phyloP scores from a whole-genome alignment of 1,284 basidiomycete genomes.

The Boletus sp. region DNA sequence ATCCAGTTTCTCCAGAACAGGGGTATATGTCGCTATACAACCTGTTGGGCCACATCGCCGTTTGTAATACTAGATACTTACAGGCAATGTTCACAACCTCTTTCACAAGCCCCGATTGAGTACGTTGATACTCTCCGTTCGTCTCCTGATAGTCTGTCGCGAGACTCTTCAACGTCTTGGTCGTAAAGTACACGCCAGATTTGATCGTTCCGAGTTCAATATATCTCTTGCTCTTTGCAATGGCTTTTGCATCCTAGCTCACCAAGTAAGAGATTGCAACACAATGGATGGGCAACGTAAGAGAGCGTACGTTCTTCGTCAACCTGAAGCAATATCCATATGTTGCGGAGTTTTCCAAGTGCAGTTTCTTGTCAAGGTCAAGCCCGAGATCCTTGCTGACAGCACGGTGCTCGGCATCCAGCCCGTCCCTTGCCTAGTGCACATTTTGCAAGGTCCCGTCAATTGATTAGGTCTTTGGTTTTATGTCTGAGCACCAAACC shows the following conservation, averaged over 20 bases:
- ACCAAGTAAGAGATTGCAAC: neutral
- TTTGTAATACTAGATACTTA: conserved; percentile 39
- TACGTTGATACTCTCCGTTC: conserved; percentile 69
- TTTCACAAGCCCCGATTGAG: conserved; percentile 84
- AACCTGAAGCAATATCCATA: conserved; percentile 95
- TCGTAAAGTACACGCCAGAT: conserved; percentile 92
- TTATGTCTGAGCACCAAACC: neutral
- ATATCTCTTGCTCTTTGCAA: conserved; percentile 71
- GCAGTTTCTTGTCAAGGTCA: conserved; percentile 95
- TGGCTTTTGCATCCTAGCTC: conserved; percentile 74
- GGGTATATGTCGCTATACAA: conserved; percentile 78
- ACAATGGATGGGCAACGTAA: neutral
- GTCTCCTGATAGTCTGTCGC: conserved; percentile 76
- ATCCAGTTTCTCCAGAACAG: conserved; percentile 89
- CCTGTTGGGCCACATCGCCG: neutral
- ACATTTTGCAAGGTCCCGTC: neutral
- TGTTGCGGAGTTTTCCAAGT: conserved; percentile 88
- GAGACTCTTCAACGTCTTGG: conserved; percentile 68
- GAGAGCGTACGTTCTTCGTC: conserved; percentile 78
- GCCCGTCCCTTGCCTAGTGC: conserved; percentile 64
- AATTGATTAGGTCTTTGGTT: neutral
- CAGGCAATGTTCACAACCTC: conserved; percentile 93
- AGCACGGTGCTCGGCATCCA: conserved; percentile 81
- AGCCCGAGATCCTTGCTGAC: conserved; percentile 76
- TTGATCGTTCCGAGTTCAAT: conserved; percentile 87